These are phyloP conservation scores for Clarireedia hainanense DNA, from an alignment of 2,329 filamentous ascomycete genomes.

Conservation along the genomic window DNA sequence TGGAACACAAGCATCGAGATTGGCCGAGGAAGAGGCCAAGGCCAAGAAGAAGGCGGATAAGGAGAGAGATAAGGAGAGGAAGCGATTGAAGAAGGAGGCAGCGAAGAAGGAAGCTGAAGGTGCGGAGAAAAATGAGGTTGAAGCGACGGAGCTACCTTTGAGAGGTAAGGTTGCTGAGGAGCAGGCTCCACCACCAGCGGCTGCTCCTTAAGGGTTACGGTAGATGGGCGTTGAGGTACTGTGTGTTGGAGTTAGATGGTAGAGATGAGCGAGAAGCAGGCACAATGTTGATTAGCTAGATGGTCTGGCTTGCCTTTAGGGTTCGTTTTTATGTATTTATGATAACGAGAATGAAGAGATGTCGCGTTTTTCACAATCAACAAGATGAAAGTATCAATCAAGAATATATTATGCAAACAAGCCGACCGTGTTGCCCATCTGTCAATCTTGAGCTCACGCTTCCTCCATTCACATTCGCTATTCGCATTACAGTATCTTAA, in stretches of 20 bases:
- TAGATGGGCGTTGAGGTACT: slow-evolving; percentile 9
- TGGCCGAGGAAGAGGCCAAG: slow-evolving; percentile 60
- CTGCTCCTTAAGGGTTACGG: slow-evolving; percentile 18
- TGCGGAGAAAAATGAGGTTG: slow-evolving; percentile 22
- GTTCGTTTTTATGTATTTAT: no score
- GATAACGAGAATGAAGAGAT: no score
- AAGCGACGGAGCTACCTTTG: slow-evolving; percentile 20
- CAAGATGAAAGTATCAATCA: no score
- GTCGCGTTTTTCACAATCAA: no score
- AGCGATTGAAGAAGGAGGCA: slow-evolving; percentile 35
- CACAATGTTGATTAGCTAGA: no score
- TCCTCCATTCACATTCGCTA: no score
- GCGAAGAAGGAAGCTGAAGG: slow-evolving; percentile 29
- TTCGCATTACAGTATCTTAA: no score
- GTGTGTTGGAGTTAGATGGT: slow-evolving; percentile 13
- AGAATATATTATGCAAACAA: no score
- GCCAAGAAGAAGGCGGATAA: slow-evolving; percentile 30
- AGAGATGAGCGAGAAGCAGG: no score
- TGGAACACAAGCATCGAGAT: slow-evolving; percentile 56
- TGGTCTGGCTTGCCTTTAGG: no score
- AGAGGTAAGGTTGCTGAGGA: slow-evolving; percentile 26
- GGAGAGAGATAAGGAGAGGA: slow-evolving; percentile 37
- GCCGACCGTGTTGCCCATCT: no score
- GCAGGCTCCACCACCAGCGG: slow-evolving; percentile 27
- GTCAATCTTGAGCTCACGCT: no score